Evolutionary conservation across 768 basidiomycete genomes (phyloP), one percentile per base, ranked within the genome.

Genomic region (Clavulina sp.): DNA sequence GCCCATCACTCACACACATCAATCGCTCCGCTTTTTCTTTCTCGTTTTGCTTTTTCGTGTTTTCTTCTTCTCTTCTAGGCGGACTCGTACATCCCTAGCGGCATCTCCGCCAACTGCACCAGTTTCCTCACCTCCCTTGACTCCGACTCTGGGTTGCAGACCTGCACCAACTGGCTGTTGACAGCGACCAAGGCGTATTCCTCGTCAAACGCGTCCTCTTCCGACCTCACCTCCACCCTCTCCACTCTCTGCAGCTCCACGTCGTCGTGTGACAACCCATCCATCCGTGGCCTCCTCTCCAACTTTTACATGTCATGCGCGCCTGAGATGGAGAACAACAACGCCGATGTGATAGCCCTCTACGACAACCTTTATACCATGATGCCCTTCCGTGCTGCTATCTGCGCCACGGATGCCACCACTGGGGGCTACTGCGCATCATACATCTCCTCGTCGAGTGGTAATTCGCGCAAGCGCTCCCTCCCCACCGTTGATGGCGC

Each of bases 291-390:
- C 38, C 70, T 76, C 58, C 76, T 96, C 50, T 66, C 75, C 50
- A 52, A 68, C 5, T 93, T 96, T 67, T 80, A 80, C 64, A 59
- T 73, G 5, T 70, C 73, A 7, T 99, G 93, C 71, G 52, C 68
- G 1, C 52, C 60, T n/a, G 93, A 97, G 68, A 68, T 99, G 57
- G 66, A 72, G 6, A 60, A 52, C 47, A 61, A 67, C 46, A 74
- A 73, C 56, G 0, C 40, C 0, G 62, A 69, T 24, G 82, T 95
- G 43, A 62, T 76, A 62, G 59, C 64, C 28, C 65, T 74, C 2
- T 99, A 96, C 67, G 92, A 95, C 62, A 68, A 77, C 29, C 67
- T 96, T 28, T 99, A 86, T 68, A 57, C 72, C 54, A 57, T 92
- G 41, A 55, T 62, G 7, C 88, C 91, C 5, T 62, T 93, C 61